Base-by-base conservation (phyloP, 805 yeast genomes). In the Pichia nanzhaoensis region DNA sequence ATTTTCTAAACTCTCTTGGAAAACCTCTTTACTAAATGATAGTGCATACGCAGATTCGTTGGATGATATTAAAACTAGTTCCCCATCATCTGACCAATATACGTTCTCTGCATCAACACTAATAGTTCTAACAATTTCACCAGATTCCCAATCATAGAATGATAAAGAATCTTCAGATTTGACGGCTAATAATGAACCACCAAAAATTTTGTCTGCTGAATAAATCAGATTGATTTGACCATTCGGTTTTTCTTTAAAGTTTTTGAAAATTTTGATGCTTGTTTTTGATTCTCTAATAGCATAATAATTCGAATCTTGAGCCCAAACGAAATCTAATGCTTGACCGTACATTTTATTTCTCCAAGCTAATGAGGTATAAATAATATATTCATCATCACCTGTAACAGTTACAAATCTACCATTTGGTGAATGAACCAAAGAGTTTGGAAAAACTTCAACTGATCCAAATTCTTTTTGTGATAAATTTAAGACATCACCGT, bases 321-420 rank as follows among this genome's bases (percentile, higher is more conserved):
- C 89, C 99, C 99, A 93, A 36, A 80, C 95, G 63, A 95, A 88
- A 59, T 89, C 97, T 45, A 80, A 68, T 18, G 95, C 96, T 46
- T 78, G 75, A 51, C 98, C 98, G 65, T 85, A 93, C 41, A 89
- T 74, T 69, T 89, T 93, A 59, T 91, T 89, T 70, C 99, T 80
- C 99, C 99, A 93, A 1, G 98, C 98, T 57, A 93, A 75, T 1
- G 99, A 91, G 2, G 98, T 90, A 68, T 91, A 93, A 44, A 93
- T 83, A 56, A 91, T 87, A 64, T 88, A 91, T 67, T 93, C 99
- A 49, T 96, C 97, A 67, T 93, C 99, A 60, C 99, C 99, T 38
- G 91, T 84, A 41, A 93, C 96, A 22, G 98, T 84, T 34, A 90
- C 97, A 63, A 85, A 93, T 65, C 96, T 80, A 52, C 99, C 99